Conservation (phyloP, 106 monocot genomes). For the Xerophyta viscosa region DNA sequence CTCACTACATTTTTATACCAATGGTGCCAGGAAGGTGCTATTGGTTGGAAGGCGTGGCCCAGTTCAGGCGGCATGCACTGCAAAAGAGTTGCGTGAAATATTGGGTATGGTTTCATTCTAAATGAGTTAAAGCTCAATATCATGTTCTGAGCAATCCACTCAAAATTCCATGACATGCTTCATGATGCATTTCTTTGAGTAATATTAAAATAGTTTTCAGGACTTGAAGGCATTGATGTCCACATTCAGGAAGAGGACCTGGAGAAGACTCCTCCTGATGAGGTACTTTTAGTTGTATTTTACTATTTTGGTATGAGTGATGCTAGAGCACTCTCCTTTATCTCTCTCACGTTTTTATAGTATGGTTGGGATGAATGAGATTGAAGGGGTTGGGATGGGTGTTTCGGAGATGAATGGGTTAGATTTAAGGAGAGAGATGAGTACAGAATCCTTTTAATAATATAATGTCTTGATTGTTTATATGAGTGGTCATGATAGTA, state of each 20-base stretch:
- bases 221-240: constrained; percentile 56
- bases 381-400: no score
- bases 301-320: neutral
- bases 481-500: no score
- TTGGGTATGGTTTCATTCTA: constrained; percentile 34
- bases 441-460: no score
- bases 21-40: constrained; percentile 83
- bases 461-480: no score
- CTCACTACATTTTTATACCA: no score
- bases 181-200: neutral
- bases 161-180: neutral
- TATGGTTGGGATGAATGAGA: no score
- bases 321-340: neutral
- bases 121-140: neutral
- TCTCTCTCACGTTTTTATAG: no score
- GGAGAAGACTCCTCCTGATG: constrained; percentile 52
- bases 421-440: no score
- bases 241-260: constrained; percentile 66
- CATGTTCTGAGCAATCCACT: neutral
- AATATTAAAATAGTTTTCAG: constrained; percentile 20
- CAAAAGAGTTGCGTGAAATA: constrained; percentile 96
- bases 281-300: constrained; percentile 35
- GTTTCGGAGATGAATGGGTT: no score
- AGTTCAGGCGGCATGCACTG: constrained; percentile 94
- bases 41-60: constrained; percentile 93